Evolutionary conservation across 1,284 basidiomycete species (phyloP), one percentile per base, ranked within the genome.

Genomic region (Boletus albobrunnescens): DNA sequence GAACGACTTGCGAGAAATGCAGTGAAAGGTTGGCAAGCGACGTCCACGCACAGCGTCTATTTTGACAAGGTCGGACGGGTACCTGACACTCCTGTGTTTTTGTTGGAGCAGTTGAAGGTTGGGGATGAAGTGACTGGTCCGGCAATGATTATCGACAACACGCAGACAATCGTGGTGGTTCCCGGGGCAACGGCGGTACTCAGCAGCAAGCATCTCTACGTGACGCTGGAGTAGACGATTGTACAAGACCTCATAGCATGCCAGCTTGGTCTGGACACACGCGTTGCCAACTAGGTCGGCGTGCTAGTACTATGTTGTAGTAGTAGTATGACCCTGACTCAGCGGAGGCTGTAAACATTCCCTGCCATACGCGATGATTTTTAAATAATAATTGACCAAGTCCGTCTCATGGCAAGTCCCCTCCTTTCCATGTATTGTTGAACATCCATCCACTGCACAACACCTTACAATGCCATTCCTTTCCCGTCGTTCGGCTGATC

Each of bases 111-210:
- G 11, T 65, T 97, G 44, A 69, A 71, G 0, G 68, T 81, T 5
- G 94, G 94, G 4, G 84, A 91, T 49, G 70, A 73, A 23, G 73
- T 97, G 26, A 63, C 73, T 26, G 92, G 93, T 0, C 92, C 94
- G 3, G 89, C 90, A 19, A 84, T 94, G 77, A 82, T 95, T 51
- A 88, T 96, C 55, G 93, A 96, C 66, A 75, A 91, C 58, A 96
- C 93, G 13, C 93, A 95, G 71, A 95, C 92, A 22, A 90, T 95
- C 52, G 82, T 94, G 30, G 65, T 94, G 3, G 79, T 89, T 14
- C 87, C 88, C 0, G 79, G 75, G 7, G 80, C 86, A 35, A 78
- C 67, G 59, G 85, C 80, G 5, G 70, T 84, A 3, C 59, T 89
- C 47, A 80, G 83, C 44, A 82, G 78, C 47, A 84, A 81, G 53